Evolutionary conservation across 257 asterid genomes (phyloP).

Genomic region (Rauvolfia tetraphylla): DNA sequence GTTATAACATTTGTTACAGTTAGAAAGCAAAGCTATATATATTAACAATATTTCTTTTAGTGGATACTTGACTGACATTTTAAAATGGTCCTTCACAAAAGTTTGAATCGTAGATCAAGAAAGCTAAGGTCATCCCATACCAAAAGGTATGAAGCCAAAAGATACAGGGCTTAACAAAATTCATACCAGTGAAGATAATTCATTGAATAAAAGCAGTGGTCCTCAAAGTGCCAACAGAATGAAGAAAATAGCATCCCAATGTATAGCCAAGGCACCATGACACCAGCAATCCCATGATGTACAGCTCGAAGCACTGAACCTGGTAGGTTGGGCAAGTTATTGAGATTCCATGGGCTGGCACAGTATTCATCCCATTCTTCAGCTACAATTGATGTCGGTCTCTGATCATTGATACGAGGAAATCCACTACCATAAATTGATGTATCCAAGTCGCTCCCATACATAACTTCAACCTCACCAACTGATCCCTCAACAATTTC

Average conservation of each 20-base stretch:
- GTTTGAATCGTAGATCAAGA: not conserved
- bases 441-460: constrained; percentile 95
- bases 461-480: constrained; percentile 89
- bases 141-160: not conserved
- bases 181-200: constrained; percentile 93
- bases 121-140: not conserved
- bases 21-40: no score
- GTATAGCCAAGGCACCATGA: constrained; percentile 97
- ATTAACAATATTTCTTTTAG: not conserved
- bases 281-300: constrained; percentile 89
- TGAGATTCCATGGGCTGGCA: constrained; percentile 85
- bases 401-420: constrained; percentile 59
- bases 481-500: constrained; percentile 90
- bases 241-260: constrained; percentile 92
- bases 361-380: constrained; percentile 80
- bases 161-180: not conserved
- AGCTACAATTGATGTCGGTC: constrained; percentile 47
- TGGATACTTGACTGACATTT: not conserved
- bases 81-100: not conserved
- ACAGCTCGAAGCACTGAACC: constrained; percentile 90
- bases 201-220: constrained; percentile 96
- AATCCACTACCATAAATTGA: constrained; percentile 90
- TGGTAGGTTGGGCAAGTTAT: constrained; percentile 85
- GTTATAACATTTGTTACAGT: not conserved
- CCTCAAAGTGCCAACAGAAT: constrained; percentile 99